phyloP scores from a whole-genome alignment of 176 grass and related monocot genomes.

The Avena eriantha region DNA sequence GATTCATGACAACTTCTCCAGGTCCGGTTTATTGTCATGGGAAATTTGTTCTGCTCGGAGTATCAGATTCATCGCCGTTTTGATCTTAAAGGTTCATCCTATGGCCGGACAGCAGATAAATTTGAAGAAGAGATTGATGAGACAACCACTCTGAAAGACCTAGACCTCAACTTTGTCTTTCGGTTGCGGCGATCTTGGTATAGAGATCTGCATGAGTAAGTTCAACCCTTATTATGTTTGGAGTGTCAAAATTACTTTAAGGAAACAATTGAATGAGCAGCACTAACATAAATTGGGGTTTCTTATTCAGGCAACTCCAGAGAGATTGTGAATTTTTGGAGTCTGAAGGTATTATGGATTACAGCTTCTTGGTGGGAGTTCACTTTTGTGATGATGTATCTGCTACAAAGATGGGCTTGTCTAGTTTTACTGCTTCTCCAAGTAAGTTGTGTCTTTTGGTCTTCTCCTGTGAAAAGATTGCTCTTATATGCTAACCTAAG shows the following conservation, averaged over 20 bases:
- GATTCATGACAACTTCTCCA: slow-evolving; percentile 45
- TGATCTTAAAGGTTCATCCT: slow-evolving; percentile 95
- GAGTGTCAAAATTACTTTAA: background rate
- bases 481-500: slow-evolving; percentile 39
- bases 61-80: slow-evolving; percentile 93
- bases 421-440: slow-evolving; percentile 67
- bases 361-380: slow-evolving; percentile 92
- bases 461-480: slow-evolving; percentile 7
- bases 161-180: slow-evolving; percentile 96
- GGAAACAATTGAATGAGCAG: background rate
- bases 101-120: slow-evolving; percentile 88
- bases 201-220: slow-evolving; percentile 83
- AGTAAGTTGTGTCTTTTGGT: slow-evolving; percentile 56
- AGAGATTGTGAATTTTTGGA: slow-evolving; percentile 90
- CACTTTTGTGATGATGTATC: slow-evolving; percentile 83
- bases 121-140: slow-evolving; percentile 94
- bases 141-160: slow-evolving; percentile 94
- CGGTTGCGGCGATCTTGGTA: slow-evolving; percentile 77
- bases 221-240: slow-evolving; percentile 29
- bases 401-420: slow-evolving; percentile 59
- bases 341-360: slow-evolving; percentile 91
- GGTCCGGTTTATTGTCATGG: slow-evolving; percentile 97
- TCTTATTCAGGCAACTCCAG: slow-evolving; percentile 68
- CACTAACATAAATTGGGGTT: slow-evolving; percentile 16
- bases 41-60: slow-evolving; percentile 95